Evolutionary conservation across 768 basidiomycete genomes (phyloP).

Genomic region (Tulasnella calospora): DNA sequence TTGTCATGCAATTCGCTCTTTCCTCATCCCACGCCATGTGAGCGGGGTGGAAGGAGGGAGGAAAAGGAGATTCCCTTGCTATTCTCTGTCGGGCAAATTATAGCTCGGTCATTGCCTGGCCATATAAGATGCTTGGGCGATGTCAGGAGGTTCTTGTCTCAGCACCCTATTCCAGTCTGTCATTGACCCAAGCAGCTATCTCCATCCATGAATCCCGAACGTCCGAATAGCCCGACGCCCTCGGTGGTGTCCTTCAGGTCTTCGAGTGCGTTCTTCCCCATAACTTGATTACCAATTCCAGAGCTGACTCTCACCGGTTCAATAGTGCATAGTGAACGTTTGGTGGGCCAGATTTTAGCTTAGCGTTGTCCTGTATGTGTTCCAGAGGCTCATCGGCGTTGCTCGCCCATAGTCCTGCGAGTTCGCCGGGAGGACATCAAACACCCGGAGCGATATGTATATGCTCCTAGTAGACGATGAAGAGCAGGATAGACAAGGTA

Average conservation of each 20-base stretch:
- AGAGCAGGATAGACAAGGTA: conserved; percentile 24
- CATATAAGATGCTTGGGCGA: not conserved
- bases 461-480: conserved; percentile 22
- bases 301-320: not conserved
- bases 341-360: not conserved
- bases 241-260: conserved; percentile 7
- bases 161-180: not conserved
- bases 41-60: not conserved
- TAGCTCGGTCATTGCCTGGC: not conserved
- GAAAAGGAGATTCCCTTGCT: not conserved
- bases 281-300: not conserved
- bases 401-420: not conserved
- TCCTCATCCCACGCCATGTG: not conserved
- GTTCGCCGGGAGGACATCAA: not conserved
- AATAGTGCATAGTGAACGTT: not conserved
- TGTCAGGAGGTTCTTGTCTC: not conserved
- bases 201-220: not conserved
- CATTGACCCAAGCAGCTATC: not conserved
- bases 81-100: not conserved
- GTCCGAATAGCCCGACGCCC: conserved; percentile 10
- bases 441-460: conserved; percentile 16
- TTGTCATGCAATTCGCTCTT: not conserved
- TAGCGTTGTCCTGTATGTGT: too few relatives aligned
- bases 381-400: not conserved
- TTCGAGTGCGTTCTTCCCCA: not conserved